These are phyloP conservation scores for Crepidotus variabilis DNA, from an alignment of 768 basidiomycete species.

Conservation along the genomic window DNA sequence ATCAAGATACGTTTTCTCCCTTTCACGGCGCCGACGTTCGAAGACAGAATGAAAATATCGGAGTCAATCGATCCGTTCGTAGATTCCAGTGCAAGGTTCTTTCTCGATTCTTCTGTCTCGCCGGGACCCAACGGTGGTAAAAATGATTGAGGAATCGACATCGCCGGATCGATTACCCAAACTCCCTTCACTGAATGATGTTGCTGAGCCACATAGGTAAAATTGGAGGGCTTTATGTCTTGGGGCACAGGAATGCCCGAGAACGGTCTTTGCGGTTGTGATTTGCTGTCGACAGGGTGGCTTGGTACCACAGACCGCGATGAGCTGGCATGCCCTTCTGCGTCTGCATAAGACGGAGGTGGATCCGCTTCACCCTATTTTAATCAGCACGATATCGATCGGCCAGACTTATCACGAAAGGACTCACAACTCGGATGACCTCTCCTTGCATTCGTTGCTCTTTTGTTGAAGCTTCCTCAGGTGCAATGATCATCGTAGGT, in stretches of 20 bases:
- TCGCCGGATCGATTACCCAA: constrained; percentile 41
- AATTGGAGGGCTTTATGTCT: constrained; percentile 29
- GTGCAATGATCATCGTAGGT: constrained; percentile 5
- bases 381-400: neutral
- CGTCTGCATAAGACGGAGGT: constrained; percentile 9
- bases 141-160: constrained; percentile 33
- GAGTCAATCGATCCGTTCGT: constrained; percentile 31
- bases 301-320: too few species aligned
- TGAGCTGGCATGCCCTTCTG: neutral
- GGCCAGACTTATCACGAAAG: neutral
- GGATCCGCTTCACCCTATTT: constrained; percentile 7
- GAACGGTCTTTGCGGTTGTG: neutral
- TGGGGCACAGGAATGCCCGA: constrained; percentile 5
- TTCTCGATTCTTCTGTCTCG: constrained; percentile 35
- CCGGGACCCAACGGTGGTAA: constrained; percentile 32
- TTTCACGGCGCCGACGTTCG: constrained; percentile 4
- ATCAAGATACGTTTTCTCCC: constrained; percentile 13
- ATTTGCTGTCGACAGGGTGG: neutral
- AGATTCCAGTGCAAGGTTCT: constrained; percentile 32
- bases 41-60: constrained; percentile 33
- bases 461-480: constrained; percentile 1
- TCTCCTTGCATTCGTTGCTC: too few species aligned
- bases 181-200: constrained; percentile 28
- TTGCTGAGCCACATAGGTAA: constrained; percentile 22
- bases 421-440: neutral